These are phyloP conservation scores for Fusarium bactridioides DNA, from an alignment of 2,329 filamentous ascomycete genomes.

Conservation along the genomic window DNA sequence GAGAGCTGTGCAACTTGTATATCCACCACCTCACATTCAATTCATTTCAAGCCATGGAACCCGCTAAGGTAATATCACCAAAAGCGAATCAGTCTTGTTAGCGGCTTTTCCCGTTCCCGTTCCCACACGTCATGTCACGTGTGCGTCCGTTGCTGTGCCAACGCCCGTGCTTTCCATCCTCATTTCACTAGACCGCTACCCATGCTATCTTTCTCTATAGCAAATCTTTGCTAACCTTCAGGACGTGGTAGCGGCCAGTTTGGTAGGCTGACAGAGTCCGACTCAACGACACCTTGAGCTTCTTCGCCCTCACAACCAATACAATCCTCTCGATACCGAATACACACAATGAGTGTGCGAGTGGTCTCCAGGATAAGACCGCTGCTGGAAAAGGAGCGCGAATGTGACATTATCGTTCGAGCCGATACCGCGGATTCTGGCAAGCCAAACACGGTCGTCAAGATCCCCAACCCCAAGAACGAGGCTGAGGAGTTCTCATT, in stretches of 20 bases:
- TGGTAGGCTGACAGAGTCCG: conserved; percentile 39
- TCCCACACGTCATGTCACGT: conserved; percentile 42
- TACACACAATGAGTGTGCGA: conserved; percentile 68
- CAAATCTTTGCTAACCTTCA: conserved; percentile 32
- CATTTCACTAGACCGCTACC: conserved; percentile 18
- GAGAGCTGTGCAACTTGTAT: conserved; percentile 30
- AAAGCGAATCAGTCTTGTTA: conserved; percentile 30
- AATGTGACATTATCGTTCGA: conserved; percentile 85
- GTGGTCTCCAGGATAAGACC: conserved; percentile 93
- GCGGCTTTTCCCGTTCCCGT: conserved; percentile 50
- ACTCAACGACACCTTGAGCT: conserved; percentile 20
- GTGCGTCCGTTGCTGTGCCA: conserved; percentile 29
- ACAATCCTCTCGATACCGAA: conserved; percentile 14
- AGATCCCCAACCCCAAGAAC: conserved; percentile 94
- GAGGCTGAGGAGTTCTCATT: conserved; percentile 91
- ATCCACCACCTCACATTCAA: conserved; percentile 20
- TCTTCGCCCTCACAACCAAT: conserved; percentile 17
- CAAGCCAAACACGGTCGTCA: conserved; percentile 73
- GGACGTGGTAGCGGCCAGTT: conserved; percentile 34
- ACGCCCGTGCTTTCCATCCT: conserved; percentile 24
- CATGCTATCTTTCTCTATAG: conserved; percentile 24
- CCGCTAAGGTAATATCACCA: background rate
- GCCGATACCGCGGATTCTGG: conserved; percentile 69
- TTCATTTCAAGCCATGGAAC: background rate
- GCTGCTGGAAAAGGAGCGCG: conserved; percentile 82